phyloP scores from a whole-genome alignment of 2,329 filamentous ascomycete species.

The Microdochium trichocladiopsis region DNA sequence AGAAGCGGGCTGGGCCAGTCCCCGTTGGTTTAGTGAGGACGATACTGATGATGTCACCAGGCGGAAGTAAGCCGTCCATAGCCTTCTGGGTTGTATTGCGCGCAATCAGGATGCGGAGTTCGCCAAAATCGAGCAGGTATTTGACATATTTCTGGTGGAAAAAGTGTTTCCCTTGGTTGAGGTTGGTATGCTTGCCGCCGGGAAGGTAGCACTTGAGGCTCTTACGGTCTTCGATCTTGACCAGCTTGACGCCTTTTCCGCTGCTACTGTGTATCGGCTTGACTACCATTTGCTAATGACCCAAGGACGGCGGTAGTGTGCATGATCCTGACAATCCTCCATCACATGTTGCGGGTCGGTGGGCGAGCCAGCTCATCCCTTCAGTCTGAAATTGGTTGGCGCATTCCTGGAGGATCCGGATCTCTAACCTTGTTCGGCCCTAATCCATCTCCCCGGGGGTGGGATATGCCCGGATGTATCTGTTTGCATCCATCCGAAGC shows the following conservation, averaged over 20 bases:
- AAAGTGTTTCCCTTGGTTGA: not conserved
- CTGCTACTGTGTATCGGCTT: not conserved
- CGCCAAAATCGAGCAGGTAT: not conserved
- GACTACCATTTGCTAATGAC: not conserved
- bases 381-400: not conserved
- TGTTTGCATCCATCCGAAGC: not conserved
- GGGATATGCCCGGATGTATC: not conserved
- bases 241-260: not conserved
- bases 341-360: not conserved
- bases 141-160: not conserved
- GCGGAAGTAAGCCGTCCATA: not conserved
- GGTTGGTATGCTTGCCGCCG: not conserved
- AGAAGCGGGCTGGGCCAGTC: not conserved
- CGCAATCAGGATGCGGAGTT: not conserved
- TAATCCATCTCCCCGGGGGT: not conserved
- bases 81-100: not conserved
- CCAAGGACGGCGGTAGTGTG: not conserved
- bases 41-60: not conserved
- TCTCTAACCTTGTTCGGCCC: not conserved
- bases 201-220: not conserved
- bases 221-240: not conserved
- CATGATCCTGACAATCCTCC: not conserved
- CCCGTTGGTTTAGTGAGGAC: not conserved
- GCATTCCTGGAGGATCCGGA: not conserved
- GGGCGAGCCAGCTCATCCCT: not conserved